Conservation (phyloP, 257 asterid species). For the Forsythia suspensa region DNA sequence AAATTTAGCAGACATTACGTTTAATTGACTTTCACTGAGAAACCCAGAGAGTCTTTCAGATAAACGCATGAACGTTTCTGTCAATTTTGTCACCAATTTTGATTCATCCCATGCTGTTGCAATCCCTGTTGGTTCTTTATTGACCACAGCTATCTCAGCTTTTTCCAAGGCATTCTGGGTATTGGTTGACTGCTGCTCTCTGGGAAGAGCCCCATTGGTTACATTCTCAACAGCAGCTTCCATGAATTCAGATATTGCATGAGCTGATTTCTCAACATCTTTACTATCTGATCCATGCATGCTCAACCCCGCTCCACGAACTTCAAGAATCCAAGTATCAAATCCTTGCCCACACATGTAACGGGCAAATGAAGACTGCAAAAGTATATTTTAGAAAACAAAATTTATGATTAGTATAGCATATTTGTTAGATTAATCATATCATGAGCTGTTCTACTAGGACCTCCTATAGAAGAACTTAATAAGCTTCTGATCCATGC, state of each 20-base stretch:
- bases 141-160: slow-evolving; percentile 37
- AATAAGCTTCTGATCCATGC: neutral
- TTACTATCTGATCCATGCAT: slow-evolving; percentile 48
- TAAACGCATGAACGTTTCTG: slow-evolving; percentile 69
- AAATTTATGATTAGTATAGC: neutral
- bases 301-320: slow-evolving; percentile 97
- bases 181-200: slow-evolving; percentile 40
- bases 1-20: slow-evolving; percentile 70
- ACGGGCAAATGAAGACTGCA: slow-evolving; percentile 97
- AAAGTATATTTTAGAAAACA: slow-evolving; percentile 16
- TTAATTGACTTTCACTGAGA: slow-evolving; percentile 82
- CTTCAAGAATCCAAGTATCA: slow-evolving; percentile 98
- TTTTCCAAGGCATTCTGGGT: slow-evolving; percentile 33
- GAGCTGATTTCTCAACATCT: slow-evolving; percentile 67
- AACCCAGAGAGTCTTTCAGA: slow-evolving; percentile 93
- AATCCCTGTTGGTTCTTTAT: slow-evolving; percentile 45
- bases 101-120: slow-evolving; percentile 76
- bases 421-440: neutral
- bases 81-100: slow-evolving; percentile 60
- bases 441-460: neutral
- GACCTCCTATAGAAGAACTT: neutral
- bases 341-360: slow-evolving; percentile 97
- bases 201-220: slow-evolving; percentile 41
- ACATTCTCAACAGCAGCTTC: slow-evolving; percentile 57
- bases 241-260: slow-evolving; percentile 54